Conservation (phyloP, 2,329 filamentous ascomycete genomes). For the Phyllosticta citrichinensis region DNA sequence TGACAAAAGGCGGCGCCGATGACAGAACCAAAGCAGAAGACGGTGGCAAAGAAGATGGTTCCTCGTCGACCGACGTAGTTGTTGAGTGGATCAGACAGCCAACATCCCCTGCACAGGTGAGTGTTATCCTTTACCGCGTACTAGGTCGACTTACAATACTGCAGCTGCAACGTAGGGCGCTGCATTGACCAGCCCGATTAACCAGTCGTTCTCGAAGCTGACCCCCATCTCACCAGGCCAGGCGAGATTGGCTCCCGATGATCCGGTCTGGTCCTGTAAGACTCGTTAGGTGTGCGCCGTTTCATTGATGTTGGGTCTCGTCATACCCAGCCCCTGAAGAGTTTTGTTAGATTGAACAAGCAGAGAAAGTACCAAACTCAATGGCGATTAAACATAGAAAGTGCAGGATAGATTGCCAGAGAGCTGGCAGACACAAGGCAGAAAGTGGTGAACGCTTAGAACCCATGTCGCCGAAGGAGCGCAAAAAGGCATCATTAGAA, state of each 20-base stretch:
- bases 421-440: no score
- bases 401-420: no score
- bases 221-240: conserved; percentile 49
- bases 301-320: not conserved
- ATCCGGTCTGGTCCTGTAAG: conserved; percentile 48
- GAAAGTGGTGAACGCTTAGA: no score
- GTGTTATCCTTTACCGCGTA: no score
- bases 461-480: no score
- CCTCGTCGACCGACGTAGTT: conserved; percentile 59
- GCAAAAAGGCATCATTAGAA: no score
- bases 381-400: no score
- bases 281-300: not conserved
- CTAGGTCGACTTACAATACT: conserved; percentile 34
- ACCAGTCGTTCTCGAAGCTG: conserved; percentile 35
- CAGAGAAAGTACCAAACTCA: not conserved
- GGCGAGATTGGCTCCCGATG: conserved; percentile 45
- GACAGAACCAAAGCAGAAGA: conserved; percentile 44
- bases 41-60: conserved; percentile 66
- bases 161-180: conserved; percentile 58
- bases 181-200: conserved; percentile 52
- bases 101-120: conserved; percentile 43
- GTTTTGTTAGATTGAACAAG: not conserved
- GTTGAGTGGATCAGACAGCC: conserved; percentile 65
- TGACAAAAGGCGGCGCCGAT: conserved; percentile 54
- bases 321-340: not conserved